Conservation (phyloP, 768 basidiomycete genomes). For the Agaricus subrufescens region DNA sequence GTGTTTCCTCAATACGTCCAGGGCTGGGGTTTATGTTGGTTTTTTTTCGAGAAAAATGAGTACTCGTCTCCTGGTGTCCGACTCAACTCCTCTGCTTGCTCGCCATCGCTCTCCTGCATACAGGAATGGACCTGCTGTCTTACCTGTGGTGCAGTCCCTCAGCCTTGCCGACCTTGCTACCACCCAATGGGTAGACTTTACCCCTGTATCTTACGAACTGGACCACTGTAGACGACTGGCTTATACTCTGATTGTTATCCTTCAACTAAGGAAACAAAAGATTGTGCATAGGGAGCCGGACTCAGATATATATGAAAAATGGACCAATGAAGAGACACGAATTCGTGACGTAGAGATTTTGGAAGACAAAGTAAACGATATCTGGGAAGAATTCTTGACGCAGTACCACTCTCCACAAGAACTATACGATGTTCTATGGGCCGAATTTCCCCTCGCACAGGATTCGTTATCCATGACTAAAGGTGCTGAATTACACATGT, state of each 20-base stretch:
- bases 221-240: constrained; percentile 14
- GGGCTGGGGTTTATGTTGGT: neutral
- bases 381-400: constrained; percentile 41
- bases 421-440: constrained; percentile 47
- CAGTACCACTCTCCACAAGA: constrained; percentile 34
- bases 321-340: constrained; percentile 26
- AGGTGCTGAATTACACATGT: constrained; percentile 18
- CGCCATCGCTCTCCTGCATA: neutral
- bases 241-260: constrained; percentile 27
- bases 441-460: constrained; percentile 31
- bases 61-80: neutral
- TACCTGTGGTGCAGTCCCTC: constrained; percentile 17
- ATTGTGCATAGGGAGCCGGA: neutral
- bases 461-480: constrained; percentile 16
- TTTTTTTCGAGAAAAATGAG: neutral
- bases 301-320: constrained; percentile 38
- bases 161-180: constrained; percentile 16
- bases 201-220: constrained; percentile 4
- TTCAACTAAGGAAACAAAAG: constrained; percentile 25
- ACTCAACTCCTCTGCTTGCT: constrained; percentile 6
- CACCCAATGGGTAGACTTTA: constrained; percentile 4
- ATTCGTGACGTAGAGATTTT: constrained; percentile 22
- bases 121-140: neutral
- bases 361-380: constrained; percentile 25
- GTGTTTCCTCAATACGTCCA: too few species aligned